Base-by-base conservation (phyloP, 1,139 yeast species). In the Kazachstania sp. region DNA sequence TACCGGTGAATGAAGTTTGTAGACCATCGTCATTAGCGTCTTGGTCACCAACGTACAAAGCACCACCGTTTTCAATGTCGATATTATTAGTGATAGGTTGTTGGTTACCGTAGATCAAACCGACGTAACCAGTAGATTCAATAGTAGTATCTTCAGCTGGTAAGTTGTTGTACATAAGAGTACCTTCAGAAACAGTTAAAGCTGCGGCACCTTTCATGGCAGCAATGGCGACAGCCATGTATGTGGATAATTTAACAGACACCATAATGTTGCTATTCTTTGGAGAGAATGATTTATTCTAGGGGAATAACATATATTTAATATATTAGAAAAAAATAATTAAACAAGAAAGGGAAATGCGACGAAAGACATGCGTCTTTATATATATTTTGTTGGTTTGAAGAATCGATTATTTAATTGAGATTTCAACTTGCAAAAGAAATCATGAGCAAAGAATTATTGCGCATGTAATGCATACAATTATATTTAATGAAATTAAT, bases 1-100 rank as follows among this genome's bases (percentile, higher is more conserved):
- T 29, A 38, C 52, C 51, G 15, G 45, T 37, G 36, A 43, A 37
- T 13, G 36, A 29, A 12, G 44, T 15, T 2, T 11, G 23, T 13
- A 47, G 34, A 29, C 45, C 48, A 7, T 39, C 3, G 30, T 47
- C 47, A 12, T 36, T 41, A 16, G 49, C 37, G 12, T 45, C 40
- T 6, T 39, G 37, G 20, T 50, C 49, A 40, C 54, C 54, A 36
- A 53, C 48, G 26, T 41, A 53, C 18, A 53, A 39, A n/a, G 44
- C 45, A 41, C 54, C 56, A 15, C 46, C 35, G 29, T 28, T 16
- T 6, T 39, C 36, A 12, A 46, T 43, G 11, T 35, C 39, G 2
- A 53, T 26, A 23, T 43, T 44, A n/a, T 38, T 56, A 5, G 47
- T 30, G 18, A 44, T 42, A 26, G 20, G 32, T 19, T 50, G 49